A percentile compares a stretch with the other conserved stretches of the same genome.
phyloP scores from a whole-genome alignment of 345 rosid species.

The Citrus trifoliata region DNA sequence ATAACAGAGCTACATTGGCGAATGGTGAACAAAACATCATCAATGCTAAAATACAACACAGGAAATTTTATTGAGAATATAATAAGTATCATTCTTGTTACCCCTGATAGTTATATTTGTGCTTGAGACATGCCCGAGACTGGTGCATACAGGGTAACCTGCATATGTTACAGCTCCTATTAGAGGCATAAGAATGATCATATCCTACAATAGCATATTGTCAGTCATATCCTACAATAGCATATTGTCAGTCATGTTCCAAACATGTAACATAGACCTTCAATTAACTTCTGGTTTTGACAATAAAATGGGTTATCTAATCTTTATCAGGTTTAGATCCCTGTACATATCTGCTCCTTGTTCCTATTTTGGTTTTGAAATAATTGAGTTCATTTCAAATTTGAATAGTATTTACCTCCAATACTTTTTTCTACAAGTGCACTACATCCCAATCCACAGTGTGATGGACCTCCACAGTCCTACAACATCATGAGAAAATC shows the following conservation, averaged over 20 bases:
- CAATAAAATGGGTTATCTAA: conserved; percentile 1
- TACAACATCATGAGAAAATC: conserved; percentile 23
- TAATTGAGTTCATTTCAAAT: not conserved
- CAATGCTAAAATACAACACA: not conserved
- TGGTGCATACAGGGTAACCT: conserved; percentile 85
- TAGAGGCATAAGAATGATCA: conserved; percentile 5
- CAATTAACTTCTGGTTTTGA: not conserved
- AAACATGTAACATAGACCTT: not conserved
- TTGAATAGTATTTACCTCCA: conserved; percentile 48
- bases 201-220: not conserved
- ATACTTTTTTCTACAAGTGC: conserved; percentile 60
- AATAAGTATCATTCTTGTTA: conserved; percentile 8
- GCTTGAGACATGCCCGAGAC: conserved; percentile 61
- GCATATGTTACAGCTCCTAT: conserved; percentile 26
- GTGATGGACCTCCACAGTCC: conserved; percentile 85
- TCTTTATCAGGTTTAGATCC: not conserved
- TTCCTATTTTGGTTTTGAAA: not conserved
- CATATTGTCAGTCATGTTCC: not conserved
- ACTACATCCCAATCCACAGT: conserved; percentile 78
- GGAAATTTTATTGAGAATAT: not conserved
- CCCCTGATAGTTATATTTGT: conserved; percentile 53
- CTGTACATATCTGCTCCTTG: not conserved
- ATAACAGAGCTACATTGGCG: not conserved
- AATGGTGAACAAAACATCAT: not conserved
- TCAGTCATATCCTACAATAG: not conserved